These are phyloP conservation scores for Sporopachydermia lactativora DNA, from an alignment of 805 yeast genomes.

Conservation along the genomic window DNA sequence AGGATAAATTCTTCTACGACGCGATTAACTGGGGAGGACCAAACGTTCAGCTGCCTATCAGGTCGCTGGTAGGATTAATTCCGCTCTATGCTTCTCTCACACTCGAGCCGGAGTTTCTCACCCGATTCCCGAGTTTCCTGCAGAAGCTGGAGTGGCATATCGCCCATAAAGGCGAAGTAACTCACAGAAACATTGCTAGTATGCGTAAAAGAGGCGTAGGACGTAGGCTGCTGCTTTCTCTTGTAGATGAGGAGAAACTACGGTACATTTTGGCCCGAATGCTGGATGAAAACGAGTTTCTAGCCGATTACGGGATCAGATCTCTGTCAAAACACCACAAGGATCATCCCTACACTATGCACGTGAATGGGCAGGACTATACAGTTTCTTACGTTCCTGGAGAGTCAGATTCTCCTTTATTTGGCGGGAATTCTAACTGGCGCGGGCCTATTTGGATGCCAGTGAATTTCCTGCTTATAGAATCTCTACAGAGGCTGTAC, in stretches of 20 bases:
- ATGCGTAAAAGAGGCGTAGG: conserved; percentile 71
- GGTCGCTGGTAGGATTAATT: conserved; percentile 83
- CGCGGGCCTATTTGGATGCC: conserved; percentile 98
- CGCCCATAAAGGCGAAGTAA: conserved; percentile 50
- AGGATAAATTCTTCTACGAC: conserved; percentile 80
- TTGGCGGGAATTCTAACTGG: conserved; percentile 97
- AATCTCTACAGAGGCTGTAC: conserved; percentile 75
- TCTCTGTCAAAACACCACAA: conserved; percentile 80
- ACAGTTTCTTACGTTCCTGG: conserved; percentile 70
- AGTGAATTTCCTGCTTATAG: conserved; percentile 72
- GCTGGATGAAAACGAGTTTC: conserved; percentile 78
- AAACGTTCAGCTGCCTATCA: conserved; percentile 58
- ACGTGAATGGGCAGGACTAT: conserved; percentile 62
- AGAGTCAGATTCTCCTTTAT: conserved; percentile 83
- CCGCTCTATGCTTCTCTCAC: conserved; percentile 86
- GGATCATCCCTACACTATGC: conserved; percentile 71
- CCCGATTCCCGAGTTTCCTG: conserved; percentile 68
- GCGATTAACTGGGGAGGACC: conserved; percentile 75
- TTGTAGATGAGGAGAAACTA: conserved; percentile 71
- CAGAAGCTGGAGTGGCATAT: conserved; percentile 77
- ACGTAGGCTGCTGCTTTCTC: conserved; percentile 62
- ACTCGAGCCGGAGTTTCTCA: conserved; percentile 69
- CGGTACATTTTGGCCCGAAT: conserved; percentile 60
- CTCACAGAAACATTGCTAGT: conserved; percentile 75
- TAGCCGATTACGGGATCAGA: conserved; percentile 75